These are phyloP conservation scores for Mycosphaerella arachidis DNA, from an alignment of 2,329 filamentous ascomycete species.

Conservation along the genomic window DNA sequence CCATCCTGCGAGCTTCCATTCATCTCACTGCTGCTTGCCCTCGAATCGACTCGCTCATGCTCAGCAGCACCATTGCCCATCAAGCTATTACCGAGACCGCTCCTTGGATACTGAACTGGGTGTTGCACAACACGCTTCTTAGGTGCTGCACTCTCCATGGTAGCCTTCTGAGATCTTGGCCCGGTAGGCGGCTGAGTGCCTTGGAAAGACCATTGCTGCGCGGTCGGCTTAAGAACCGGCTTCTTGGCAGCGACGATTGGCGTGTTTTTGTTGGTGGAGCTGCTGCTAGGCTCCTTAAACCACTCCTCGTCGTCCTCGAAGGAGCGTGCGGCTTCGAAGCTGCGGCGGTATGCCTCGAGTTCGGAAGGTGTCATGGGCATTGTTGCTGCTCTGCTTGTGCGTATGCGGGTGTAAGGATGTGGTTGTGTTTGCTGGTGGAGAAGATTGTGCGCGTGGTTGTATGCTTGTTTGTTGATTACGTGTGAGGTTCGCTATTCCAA, in stretches of 20 bases:
- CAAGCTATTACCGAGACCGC: background rate
- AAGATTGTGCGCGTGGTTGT: background rate
- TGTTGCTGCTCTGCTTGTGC: background rate
- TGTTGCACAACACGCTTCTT: background rate
- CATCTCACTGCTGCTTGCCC: background rate
- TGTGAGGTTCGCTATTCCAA: background rate
- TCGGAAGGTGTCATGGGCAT: background rate
- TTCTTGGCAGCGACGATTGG: background rate
- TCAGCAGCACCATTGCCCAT: background rate
- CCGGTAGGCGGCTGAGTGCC: background rate
- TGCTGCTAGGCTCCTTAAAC: background rate
- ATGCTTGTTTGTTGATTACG: background rate
- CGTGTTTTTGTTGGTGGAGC: background rate
- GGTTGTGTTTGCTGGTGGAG: background rate
- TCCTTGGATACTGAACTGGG: background rate
- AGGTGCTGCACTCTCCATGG: background rate
- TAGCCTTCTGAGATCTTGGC: background rate
- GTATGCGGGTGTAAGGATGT: background rate
- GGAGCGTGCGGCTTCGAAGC: constrained; percentile 7
- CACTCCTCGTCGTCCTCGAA: constrained; percentile 8
- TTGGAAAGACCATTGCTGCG: background rate
- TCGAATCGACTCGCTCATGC: background rate
- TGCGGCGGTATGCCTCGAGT: constrained; percentile 2
- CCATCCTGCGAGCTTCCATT: background rate
- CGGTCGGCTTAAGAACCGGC: background rate